Percentiles rank a stretch among this genome's conserved stretches.
Evolutionary conservation across 2,329 filamentous ascomycete species (phyloP).

Genomic region (Colletotrichum sp.): DNA sequence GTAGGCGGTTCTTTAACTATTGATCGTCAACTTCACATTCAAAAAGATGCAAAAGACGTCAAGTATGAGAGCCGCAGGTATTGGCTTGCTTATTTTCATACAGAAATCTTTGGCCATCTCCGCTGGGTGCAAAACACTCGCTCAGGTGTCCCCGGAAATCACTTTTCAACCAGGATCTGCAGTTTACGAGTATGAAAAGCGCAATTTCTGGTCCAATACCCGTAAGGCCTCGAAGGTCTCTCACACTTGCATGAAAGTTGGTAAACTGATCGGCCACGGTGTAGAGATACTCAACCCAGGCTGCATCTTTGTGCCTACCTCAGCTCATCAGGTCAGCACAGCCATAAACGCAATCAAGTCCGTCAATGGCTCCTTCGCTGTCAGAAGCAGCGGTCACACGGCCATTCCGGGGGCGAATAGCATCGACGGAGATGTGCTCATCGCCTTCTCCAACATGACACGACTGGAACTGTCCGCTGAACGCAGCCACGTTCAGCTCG

Average conservation of each 20-base stretch:
- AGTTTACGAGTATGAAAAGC: neutral
- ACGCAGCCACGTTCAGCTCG: neutral
- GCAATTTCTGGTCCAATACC: neutral
- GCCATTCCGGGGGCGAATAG: neutral
- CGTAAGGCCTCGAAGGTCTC: neutral
- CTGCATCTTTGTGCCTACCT: neutral
- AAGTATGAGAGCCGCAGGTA: accelerated
- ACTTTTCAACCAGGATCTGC: neutral
- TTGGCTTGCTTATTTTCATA: neutral
- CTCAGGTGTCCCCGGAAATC: accelerated
- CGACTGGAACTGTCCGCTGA: accelerated
- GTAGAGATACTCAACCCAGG: neutral
- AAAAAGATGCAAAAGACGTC: neutral
- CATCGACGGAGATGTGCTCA: neutral
- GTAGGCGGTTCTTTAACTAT: too few species aligned
- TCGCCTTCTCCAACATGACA: neutral
- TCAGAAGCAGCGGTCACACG: neutral
- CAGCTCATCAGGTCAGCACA: neutral
- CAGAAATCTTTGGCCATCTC: neutral
- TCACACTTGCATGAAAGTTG: too few species aligned
- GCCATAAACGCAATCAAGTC: accelerated
- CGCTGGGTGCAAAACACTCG: neutral
- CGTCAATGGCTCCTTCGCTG: neutral
- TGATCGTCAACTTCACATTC: too few species aligned
- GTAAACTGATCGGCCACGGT: too few species aligned